Conservation (phyloP, 148 eudicot genomes). For the Talinum fruticosum region DNA sequence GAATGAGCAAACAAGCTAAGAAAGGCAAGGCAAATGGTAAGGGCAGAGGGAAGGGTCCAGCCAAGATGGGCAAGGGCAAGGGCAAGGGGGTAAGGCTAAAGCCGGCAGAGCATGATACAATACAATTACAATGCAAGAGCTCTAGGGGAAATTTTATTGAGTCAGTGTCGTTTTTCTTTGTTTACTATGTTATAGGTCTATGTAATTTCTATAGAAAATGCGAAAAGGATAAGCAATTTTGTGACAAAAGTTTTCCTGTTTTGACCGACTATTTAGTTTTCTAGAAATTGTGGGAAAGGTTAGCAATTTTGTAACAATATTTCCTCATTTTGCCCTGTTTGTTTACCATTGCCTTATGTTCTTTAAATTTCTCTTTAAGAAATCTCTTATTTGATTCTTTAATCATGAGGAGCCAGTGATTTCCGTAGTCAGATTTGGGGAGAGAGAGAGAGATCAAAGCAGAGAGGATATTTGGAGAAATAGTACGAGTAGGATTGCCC, state of each 20-base stretch:
- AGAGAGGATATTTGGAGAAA: too few relatives aligned
- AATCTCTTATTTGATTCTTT: too few relatives aligned
- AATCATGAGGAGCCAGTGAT: too few relatives aligned
- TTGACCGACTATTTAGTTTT: too few relatives aligned
- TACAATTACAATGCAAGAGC: background rate
- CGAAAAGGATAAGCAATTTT: background rate
- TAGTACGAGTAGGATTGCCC: too few relatives aligned
- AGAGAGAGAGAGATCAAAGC: too few relatives aligned
- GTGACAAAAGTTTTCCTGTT: background rate
- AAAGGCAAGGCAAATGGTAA: conserved; percentile 44
- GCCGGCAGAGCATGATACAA: background rate
- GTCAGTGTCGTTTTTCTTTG: background rate
- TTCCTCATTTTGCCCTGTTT: too few relatives aligned
- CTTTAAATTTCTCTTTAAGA: too few relatives aligned
- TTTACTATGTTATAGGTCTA: background rate
- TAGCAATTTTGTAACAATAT: too few relatives aligned
- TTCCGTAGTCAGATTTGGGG: too few relatives aligned
- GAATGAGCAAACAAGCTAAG: conserved; percentile 39
- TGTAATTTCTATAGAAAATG: background rate
- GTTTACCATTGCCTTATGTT: too few relatives aligned
- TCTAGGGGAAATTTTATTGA: background rate
- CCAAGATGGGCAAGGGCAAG: background rate
- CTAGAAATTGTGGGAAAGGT: too few relatives aligned
- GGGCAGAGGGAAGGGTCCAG: conserved; percentile 20
- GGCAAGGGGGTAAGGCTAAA: conserved; percentile 15